Percentiles rank a stretch among this genome's conserved stretches.
Evolutionary conservation across 164 flowering plant genomes (phyloP).

Genomic region (Berberis thunbergii): DNA sequence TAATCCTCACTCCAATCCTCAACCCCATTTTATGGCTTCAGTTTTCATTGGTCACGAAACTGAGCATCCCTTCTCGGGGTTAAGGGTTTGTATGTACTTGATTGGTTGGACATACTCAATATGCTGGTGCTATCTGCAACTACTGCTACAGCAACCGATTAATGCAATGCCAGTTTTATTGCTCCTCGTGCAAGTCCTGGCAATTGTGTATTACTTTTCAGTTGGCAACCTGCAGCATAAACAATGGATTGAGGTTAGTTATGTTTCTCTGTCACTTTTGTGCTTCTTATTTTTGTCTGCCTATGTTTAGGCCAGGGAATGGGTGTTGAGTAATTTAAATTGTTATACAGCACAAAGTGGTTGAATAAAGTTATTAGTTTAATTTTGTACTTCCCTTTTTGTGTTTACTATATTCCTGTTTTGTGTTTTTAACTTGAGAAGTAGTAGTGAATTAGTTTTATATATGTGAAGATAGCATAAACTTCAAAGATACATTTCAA

Average conservation of each 20-base stretch:
- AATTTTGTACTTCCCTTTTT: too few relatives aligned
- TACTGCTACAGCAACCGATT: conserved; percentile 72
- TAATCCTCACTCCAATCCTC: conserved; percentile 7
- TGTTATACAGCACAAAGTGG: too few relatives aligned
- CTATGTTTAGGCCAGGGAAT: too few relatives aligned
- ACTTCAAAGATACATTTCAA: too few relatives aligned
- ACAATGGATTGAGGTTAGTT: conserved; percentile 83
- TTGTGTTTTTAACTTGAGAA: too few relatives aligned
- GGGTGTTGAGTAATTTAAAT: too few relatives aligned
- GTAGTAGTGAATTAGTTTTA: too few relatives aligned
- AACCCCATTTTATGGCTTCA: conserved; percentile 10
- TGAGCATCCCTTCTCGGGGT: conserved; percentile 12
- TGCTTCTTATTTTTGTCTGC: neutral
- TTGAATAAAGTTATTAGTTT: too few relatives aligned
- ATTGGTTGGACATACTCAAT: conserved; percentile 56
- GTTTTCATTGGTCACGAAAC: conserved; percentile 12
- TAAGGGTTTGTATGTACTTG: conserved; percentile 34
- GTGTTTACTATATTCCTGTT: too few relatives aligned
- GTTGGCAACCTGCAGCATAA: conserved; percentile 18
- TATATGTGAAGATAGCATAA: too few relatives aligned
- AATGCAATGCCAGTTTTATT: conserved; percentile 62
- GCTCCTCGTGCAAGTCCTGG: conserved; percentile 54
- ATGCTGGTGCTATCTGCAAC: conserved; percentile 82
- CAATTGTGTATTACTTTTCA: conserved; percentile 32
- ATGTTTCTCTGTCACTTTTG: neutral